Evolutionary conservation across 345 rosid genomes (phyloP), one percentile per base, ranked within the genome.

Genomic region (Euphorbia pulcherrima): DNA sequence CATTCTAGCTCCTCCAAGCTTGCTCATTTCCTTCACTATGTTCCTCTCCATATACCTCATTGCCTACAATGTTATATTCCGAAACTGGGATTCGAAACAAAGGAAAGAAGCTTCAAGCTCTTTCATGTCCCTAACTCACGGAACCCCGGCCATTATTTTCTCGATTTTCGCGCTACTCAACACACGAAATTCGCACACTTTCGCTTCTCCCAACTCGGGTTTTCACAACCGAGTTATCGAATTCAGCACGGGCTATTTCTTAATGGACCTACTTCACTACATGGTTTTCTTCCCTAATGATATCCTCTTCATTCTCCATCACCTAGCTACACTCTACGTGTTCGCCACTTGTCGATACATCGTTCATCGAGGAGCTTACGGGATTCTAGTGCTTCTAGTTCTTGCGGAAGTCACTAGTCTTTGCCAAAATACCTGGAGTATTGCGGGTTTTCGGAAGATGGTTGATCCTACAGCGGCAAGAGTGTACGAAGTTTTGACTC

Each of bases 401-500:
- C 79, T 93, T 8, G 97, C 97, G 13, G 94, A 93, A 74, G 79
- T 81, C 55, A 93, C 98, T 1, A 90, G 94, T 77, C 72, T 87
- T 59, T 87, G 86, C 73, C 98, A 86, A 79, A 93, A 93, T 69
- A 74, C 62, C 6, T 81, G 98, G 96, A 82, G 84, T 23, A 76
- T 90, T 20, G 76, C 87, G 0, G 75, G 85, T 12, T 72, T 79
- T 16, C 41, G 81, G 18, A 84, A 61, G 72, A 71, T 67, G 33
- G 89, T 80, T 27, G 74, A 68, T n/a, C 79, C 79, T 1, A 72
- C 77, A 4, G 91, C 91, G 6, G 86, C 69, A 21, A 81, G 54
- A 48, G 75, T 85, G 75, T 73, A 81, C 37, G 73, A 82, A 37
- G 4, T 71, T 5, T 27, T 90, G 71, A 83, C 88, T 65, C 84